Evolutionary conservation across 2,329 filamentous ascomycete species (phyloP), one percentile per base, ranked within the genome.

Genomic region (Didymosphaeria variabile): DNA sequence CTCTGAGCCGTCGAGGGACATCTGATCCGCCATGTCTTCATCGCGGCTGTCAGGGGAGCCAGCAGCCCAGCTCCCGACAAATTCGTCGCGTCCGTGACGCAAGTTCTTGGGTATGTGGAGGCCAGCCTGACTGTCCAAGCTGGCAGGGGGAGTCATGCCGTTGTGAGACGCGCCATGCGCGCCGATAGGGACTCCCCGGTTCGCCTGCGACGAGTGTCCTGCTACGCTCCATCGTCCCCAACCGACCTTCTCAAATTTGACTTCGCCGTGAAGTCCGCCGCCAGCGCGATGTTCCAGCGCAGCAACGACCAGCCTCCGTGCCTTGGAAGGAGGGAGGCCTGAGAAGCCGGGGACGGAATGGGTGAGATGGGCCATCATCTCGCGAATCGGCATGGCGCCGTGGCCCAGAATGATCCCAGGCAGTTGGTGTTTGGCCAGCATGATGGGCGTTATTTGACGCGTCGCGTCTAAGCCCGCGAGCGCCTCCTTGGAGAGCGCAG

Each of bases 291-390:
- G 91, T 81, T 98, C 94, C 67, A 98, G 82, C 62, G 94, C 94
- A 61, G 90, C 91, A n/a, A 97, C 94, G 5, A 98, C 93, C 61
- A 98, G 83, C 77, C 94, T 88, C 71, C 95, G 88, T 47, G 95
- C 94, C 83, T 97, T 97, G 61, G 92, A 90, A 57, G 93, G 92
- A 29, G 93, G 90, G 58, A 97, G 95, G 57, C 90, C 88, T 42
- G 92, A 92, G 77, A 97, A 98, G 63, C 94, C 95, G 29, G 95
- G 94, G 12, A 99, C 92, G 15, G 92, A 92, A 52, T 94, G 94
- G 40, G 93, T 97, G 73, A 99, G 85, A 80, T 97, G 94, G 67
- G 92, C 92, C 87, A 97, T 97, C 76, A 99, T 90, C 80, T 97
- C 91, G 71, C 94, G 91, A 78, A 99, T 97, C 55, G 95, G 93